These are phyloP conservation scores for Entelexis paramagnoliae DNA, from an alignment of 1,139 yeast species.

Conservation along the genomic window DNA sequence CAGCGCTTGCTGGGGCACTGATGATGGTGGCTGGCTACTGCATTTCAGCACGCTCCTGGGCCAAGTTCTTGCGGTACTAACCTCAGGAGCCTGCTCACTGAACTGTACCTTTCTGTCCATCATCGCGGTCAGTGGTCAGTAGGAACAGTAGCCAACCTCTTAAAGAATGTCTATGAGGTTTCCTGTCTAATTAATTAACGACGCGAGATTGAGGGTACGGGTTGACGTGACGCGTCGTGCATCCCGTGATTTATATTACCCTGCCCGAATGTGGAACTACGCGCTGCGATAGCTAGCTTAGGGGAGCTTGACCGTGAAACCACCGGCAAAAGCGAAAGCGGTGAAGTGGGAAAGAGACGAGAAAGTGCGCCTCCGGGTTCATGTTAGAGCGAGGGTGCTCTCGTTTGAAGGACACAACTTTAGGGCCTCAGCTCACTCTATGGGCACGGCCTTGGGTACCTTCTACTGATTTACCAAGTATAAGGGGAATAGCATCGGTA, in stretches of 20 bases:
- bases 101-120: neutral
- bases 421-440: too few species aligned
- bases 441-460: too few species aligned
- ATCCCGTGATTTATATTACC: neutral
- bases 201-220: constrained; percentile 2
- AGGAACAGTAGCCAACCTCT: neutral
- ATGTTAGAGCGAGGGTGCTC: too few species aligned
- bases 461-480: too few species aligned
- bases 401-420: too few species aligned
- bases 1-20: neutral
- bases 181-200: constrained; percentile 1
- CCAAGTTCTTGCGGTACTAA: neutral
- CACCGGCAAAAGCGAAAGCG: too few species aligned
- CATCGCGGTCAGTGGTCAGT: neutral
- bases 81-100: neutral
- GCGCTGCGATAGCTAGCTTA: too few species aligned
- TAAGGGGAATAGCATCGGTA: too few species aligned
- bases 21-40: neutral
- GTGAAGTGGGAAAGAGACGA: too few species aligned
- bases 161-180: neutral
- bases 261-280: neutral
- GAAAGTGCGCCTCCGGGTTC: too few species aligned
- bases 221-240: constrained; percentile 1
- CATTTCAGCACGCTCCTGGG: neutral
- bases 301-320: too few species aligned